Evolutionary conservation across 495 filamentous ascomycete species (phyloP).

Genomic region (Penicillium macrosclerotiorum): DNA sequence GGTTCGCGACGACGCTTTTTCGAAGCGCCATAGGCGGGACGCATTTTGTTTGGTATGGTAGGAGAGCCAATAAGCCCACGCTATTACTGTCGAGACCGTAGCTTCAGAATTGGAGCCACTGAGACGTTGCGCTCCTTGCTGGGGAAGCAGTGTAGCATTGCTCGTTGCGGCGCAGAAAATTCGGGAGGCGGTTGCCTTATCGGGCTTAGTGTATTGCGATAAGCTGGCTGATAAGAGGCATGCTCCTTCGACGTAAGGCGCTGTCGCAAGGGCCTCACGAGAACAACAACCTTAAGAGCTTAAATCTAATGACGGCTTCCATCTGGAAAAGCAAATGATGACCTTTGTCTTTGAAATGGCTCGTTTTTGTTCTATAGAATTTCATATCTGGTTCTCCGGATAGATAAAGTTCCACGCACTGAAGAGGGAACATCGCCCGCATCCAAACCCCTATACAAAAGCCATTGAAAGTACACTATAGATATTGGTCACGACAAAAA

Average conservation of each 20-base stretch:
- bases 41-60: constrained; percentile 21
- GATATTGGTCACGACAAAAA: too few relatives aligned
- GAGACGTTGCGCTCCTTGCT: constrained; percentile 18
- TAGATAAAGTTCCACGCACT: too few relatives aligned
- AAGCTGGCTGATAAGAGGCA: constrained; percentile 28
- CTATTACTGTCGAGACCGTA: constrained; percentile 2
- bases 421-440: too few relatives aligned
- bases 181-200: constrained; percentile 17
- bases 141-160: constrained; percentile 7
- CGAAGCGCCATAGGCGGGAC: constrained; percentile 21
- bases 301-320: too few relatives aligned
- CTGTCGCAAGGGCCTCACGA: background rate
- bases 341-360: too few relatives aligned
- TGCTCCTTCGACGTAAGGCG: background rate
- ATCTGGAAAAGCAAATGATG: too few relatives aligned
- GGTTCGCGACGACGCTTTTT: constrained; percentile 49
- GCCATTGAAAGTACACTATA: too few relatives aligned
- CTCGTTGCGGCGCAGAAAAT: constrained; percentile 24
- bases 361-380: too few relatives aligned
- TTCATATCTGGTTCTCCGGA: too few relatives aligned
- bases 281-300: background rate
- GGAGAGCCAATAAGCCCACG: constrained; percentile 2
- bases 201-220: constrained; percentile 19
- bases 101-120: constrained; percentile 13
- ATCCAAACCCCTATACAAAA: too few relatives aligned